Base-by-base conservation (phyloP, 805 yeast genomes). In the Ogataea kodamae region DNA sequence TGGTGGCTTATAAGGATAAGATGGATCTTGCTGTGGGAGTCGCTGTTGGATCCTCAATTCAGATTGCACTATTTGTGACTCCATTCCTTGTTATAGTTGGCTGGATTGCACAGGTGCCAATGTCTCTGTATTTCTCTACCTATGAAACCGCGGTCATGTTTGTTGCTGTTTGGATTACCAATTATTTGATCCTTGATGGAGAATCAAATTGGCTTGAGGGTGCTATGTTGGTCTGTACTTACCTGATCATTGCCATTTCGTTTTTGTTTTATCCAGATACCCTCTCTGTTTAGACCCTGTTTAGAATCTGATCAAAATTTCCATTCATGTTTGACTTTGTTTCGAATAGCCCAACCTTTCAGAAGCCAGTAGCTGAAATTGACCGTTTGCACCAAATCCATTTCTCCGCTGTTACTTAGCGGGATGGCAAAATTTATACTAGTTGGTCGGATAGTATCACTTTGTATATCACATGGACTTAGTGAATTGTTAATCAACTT, bases 181-280 rank as follows among this genome's bases (percentile, higher is more conserved):
- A 89, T 54, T 81, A 83, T 57, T 71, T 89, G 50, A 81, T 92
- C 44, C 72, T 84, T 42, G 98, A 92, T 57, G 98, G 98, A 38
- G 95, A 87, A 59, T 77, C 89, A 40, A 90, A 92, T 58, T 92
- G 97, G 97, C 71, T 92, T 35, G 98, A 92, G 67, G 98, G 98
- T 35, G 87, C 81, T 22, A 81, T 92, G 92, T 70, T 92, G 46
- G 58, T 92, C 37, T 79, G 94, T 40, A 85, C 95, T 33, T 92
- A 92, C 57, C 57, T 81, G 38, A 81, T 92, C 37, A 80, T 88
- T 36, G 96, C 95, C 2, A 68, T 92, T 49, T 89, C 97, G 1
- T 92, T 92, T 68, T 85, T 72, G 66, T 85, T 75, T 59, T 85
- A 87, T 52, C 98, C 98, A 6, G 94, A 74, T 50, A 55, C 55